phyloP scores from a whole-genome alignment of 768 basidiomycete genomes.

The Lepiota brunneoincarnata region DNA sequence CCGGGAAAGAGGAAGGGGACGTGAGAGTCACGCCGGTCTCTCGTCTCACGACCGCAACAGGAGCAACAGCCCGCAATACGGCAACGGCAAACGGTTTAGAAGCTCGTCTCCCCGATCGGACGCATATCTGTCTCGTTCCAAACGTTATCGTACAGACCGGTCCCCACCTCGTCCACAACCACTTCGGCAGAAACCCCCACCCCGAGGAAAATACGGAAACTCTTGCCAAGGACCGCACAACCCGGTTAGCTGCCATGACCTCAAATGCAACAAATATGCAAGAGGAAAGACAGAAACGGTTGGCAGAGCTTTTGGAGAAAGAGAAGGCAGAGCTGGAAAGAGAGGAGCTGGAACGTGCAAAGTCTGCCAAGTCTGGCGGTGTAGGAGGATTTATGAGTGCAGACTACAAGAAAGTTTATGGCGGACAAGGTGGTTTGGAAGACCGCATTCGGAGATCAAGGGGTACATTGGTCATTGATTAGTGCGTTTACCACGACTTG shows the following conservation, averaged over 20 bases:
- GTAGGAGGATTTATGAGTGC: conserved; percentile 79
- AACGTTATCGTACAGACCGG: conserved; percentile 50
- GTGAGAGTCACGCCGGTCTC: conserved; percentile 27
- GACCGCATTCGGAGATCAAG: conserved; percentile 74
- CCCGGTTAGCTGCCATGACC: conserved; percentile 90
- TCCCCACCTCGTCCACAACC: conserved; percentile 30
- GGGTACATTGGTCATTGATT: conserved; percentile 66
- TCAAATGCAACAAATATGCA: conserved; percentile 66
- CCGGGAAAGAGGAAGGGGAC: conserved; percentile 20
- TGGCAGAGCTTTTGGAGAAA: conserved; percentile 65
- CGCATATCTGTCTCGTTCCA: conserved; percentile 28
- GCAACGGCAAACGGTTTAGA: conserved; percentile 35
- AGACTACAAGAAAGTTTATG: conserved; percentile 84
- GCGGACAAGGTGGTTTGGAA: conserved; percentile 73
- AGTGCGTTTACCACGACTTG: conserved; percentile 5
- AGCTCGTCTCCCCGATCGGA: conserved; percentile 28
- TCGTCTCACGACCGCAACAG: conserved; percentile 24
- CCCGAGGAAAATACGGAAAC: conserved; percentile 15
- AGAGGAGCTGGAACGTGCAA: conserved; percentile 65
- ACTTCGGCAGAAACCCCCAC: conserved; percentile 20
- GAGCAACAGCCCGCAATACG: conserved; percentile 18
- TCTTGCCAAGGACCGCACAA: conserved; percentile 59
- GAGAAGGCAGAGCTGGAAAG: conserved; percentile 68
- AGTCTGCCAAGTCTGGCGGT: conserved; percentile 67
- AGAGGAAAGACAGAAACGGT: conserved; percentile 66